Conservation (phyloP, 768 basidiomycete genomes). For the Cyclocybe cylindracea region DNA sequence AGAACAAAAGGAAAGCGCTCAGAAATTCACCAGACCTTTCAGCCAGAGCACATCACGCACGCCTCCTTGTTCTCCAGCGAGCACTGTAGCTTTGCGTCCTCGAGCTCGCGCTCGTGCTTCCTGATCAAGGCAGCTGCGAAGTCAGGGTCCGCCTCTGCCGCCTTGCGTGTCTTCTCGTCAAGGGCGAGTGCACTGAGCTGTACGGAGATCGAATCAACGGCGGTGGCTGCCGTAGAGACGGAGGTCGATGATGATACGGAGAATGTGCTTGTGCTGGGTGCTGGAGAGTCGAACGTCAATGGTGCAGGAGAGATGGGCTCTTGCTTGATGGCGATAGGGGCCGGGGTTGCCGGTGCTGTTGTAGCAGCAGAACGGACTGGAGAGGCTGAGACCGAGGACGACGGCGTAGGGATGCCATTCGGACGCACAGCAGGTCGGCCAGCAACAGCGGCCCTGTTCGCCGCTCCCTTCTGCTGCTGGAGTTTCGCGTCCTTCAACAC, state of each 20-base stretch:
- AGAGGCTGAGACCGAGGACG: slow-evolving; percentile 29
- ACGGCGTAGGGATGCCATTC: slow-evolving; percentile 31
- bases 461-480: slow-evolving; percentile 38
- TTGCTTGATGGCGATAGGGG: slow-evolving; percentile 21
- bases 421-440: slow-evolving; percentile 10
- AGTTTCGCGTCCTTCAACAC: slow-evolving; percentile 64
- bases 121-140: slow-evolving; percentile 77
- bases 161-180: slow-evolving; percentile 50
- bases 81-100: slow-evolving; percentile 80
- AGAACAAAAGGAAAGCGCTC: background rate
- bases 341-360: slow-evolving; percentile 14
- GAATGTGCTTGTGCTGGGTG: slow-evolving; percentile 1
- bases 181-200: slow-evolving; percentile 37
- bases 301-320: slow-evolving; percentile 22
- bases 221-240: slow-evolving; percentile 12
- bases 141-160: slow-evolving; percentile 66
- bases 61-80: slow-evolving; percentile 94
- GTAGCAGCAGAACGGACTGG: slow-evolving; percentile 22
- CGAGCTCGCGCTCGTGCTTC: slow-evolving; percentile 71
- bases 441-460: slow-evolving; percentile 22
- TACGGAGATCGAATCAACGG: slow-evolving; percentile 26
- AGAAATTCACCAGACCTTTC: slow-evolving; percentile 16
- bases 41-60: slow-evolving; percentile 90
- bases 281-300: slow-evolving; percentile 14
- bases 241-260: slow-evolving; percentile 6